Evolutionary conservation across 2,329 filamentous ascomycete genomes (phyloP).

Genomic region (Scytalidium lignicola): DNA sequence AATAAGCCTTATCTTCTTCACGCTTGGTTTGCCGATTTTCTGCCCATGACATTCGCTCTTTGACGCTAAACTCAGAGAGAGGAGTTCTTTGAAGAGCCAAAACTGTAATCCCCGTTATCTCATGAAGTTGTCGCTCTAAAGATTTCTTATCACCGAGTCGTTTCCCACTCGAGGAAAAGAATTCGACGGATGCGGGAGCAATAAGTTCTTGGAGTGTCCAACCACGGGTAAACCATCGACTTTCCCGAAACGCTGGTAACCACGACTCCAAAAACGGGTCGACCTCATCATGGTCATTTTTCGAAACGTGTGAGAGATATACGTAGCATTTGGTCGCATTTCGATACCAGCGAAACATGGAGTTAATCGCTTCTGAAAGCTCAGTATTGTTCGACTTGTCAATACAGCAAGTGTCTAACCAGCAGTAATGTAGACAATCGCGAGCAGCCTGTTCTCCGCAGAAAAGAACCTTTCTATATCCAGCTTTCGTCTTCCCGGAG

Average conservation of each 20-base stretch:
- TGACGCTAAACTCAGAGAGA: slow-evolving; percentile 20
- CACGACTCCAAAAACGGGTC: slow-evolving; percentile 6
- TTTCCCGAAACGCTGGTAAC: slow-evolving; percentile 8
- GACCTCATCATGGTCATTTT: not conserved
- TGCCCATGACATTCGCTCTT: slow-evolving; percentile 29
- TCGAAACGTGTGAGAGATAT: slow-evolving; percentile 7
- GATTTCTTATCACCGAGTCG: slow-evolving; percentile 10
- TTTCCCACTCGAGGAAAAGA: slow-evolving; percentile 9
- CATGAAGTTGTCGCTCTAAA: slow-evolving; percentile 6
- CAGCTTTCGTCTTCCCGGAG: slow-evolving; percentile 5
- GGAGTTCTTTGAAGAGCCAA: slow-evolving; percentile 7
- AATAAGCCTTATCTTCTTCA: slow-evolving; percentile 33
- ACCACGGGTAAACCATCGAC: slow-evolving; percentile 17
- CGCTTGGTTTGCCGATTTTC: slow-evolving; percentile 29
- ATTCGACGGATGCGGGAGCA: slow-evolving; percentile 12
- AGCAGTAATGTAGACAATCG: slow-evolving; percentile 7
- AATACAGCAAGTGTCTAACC: slow-evolving; percentile 13
- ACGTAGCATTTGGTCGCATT: slow-evolving; percentile 16
- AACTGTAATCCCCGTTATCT: slow-evolving; percentile 10
- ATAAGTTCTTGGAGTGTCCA: slow-evolving; percentile 19
- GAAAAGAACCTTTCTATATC: slow-evolving; percentile 10
- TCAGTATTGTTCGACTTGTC: slow-evolving; percentile 8
- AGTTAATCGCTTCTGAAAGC: slow-evolving; percentile 16
- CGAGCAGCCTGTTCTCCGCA: slow-evolving; percentile 9
- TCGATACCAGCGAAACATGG: slow-evolving; percentile 20